Base-by-base conservation (phyloP, 192 early-diverging fungal species). In the Coemansia sp. region DNA sequence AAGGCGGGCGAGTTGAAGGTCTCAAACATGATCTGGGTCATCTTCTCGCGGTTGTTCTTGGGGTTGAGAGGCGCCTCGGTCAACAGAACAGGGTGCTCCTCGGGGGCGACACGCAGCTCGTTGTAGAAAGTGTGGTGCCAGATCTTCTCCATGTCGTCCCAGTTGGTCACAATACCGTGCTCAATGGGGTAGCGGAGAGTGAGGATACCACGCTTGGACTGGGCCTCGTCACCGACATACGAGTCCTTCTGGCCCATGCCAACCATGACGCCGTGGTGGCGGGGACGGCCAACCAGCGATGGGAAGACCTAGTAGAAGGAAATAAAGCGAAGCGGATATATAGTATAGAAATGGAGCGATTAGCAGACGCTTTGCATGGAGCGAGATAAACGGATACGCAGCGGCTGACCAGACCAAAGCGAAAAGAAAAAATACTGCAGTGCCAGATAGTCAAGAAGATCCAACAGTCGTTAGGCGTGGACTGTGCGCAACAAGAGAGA, bases 21-120 rank as follows among this genome's bases (percentile, higher is more conserved):
- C 89, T 98, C 97, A 75, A 98, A 99, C 95, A 97, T 97, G 81
- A 99, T 96, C 87, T 99, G 95, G 71, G 93, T 94, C 95, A 97
- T 98, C 91, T 96, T 97, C 83, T 97, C 96, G 79, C 97, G 94
- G 90, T 99, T 98, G 75, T 89, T 90, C 89, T 96, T 97, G 80
- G 95, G 95, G 91, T 99, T 98, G 72, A 97, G 89, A 31, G 96
- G 95, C 64, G 96, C 94, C 86, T 99, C 96, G 62, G 96, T 98
- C 64, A 98, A 89, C 71, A 98, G 87, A n/a, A 97, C 93, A 41
- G 96, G 95, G 88, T 98, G 96, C 86, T 97, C 94, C 84, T 99
- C 97, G 68, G 97, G 96, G 49, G 95, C 96, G 67, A 96, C 94
- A 86, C 95, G 95, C 74, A 99, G 89, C 86, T 98, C 95, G 84